A percentile compares a stretch with the other conserved stretches of the same genome.
These are phyloP conservation scores for Phialophora macrospora DNA, from an alignment of 2,329 filamentous ascomycete genomes.

Conservation along the genomic window DNA sequence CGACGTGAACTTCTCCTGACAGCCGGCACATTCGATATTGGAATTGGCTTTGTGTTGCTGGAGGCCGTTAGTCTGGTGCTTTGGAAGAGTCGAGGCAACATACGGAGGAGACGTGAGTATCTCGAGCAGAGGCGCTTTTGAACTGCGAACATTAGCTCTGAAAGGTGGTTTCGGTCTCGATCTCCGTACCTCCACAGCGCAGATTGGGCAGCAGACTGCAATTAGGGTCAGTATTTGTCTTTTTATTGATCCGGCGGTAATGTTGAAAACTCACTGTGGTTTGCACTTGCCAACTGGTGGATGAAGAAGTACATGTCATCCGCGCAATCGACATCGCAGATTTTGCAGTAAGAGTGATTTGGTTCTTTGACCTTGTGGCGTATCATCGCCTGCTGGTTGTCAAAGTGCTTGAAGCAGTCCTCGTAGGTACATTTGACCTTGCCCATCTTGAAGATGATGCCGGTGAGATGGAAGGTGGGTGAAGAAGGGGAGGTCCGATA, in stretches of 20 bases:
- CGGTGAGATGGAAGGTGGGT: neutral
- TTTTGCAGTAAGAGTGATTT: constrained; percentile 49
- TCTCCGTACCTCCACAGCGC: constrained; percentile 52
- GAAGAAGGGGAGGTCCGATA: neutral
- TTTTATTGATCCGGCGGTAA: neutral
- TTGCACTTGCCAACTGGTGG: constrained; percentile 56
- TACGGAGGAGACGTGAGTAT: constrained; percentile 59
- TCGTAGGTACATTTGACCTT: constrained; percentile 50
- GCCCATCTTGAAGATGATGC: constrained; percentile 25
- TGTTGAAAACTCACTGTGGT: constrained; percentile 46
- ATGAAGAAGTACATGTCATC: constrained; percentile 51
- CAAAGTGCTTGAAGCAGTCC: constrained; percentile 55
- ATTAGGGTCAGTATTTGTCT: constrained; percentile 8
- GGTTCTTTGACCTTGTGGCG: constrained; percentile 55
- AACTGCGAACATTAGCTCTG: constrained; percentile 44
- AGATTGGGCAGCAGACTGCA: constrained; percentile 59
- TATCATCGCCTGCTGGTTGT: constrained; percentile 53
- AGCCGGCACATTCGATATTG: constrained; percentile 57
- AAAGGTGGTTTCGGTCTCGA: neutral
- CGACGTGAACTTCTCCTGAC: constrained; percentile 53
- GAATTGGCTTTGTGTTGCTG: constrained; percentile 52
- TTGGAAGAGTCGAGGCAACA: constrained; percentile 33
- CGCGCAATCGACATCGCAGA: constrained; percentile 54
- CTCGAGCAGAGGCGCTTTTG: constrained; percentile 57
- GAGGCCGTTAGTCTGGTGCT: constrained; percentile 12